phyloP scores from a whole-genome alignment of 352 stramenopile species.

The Pythium phragmiticola region DNA sequence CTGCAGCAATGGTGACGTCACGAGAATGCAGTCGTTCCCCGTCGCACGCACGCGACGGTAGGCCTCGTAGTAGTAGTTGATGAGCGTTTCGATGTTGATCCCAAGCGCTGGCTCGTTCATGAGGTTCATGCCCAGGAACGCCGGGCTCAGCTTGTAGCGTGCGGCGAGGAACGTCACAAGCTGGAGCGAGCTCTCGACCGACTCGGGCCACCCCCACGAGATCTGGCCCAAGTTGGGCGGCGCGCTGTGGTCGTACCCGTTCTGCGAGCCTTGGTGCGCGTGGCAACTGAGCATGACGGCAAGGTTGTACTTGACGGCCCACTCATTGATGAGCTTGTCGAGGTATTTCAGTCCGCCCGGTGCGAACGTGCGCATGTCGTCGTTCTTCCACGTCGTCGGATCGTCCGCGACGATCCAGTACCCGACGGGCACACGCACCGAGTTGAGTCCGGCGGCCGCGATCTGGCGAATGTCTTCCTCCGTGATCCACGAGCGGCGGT shows the following conservation, averaged over 20 bases:
- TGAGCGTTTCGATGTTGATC: slow-evolving; percentile 24
- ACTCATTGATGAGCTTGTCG: slow-evolving; percentile 49
- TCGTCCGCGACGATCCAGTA: slow-evolving; percentile 57
- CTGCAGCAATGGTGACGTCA: slow-evolving; percentile 38
- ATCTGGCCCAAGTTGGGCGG: slow-evolving; percentile 16
- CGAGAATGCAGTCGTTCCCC: slow-evolving; percentile 47
- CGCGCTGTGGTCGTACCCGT: slow-evolving; percentile 51
- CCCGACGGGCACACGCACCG: slow-evolving; percentile 35
- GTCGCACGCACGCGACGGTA: slow-evolving; percentile 43
- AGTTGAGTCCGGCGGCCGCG: slow-evolving; percentile 34
- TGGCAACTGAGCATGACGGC: slow-evolving; percentile 60
- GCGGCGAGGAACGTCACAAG: slow-evolving; percentile 41
- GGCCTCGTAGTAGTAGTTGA: slow-evolving; percentile 41
- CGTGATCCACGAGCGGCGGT: slow-evolving; percentile 59
- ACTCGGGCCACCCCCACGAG: slow-evolving; percentile 34
- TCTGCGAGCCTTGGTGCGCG: slow-evolving; percentile 56
- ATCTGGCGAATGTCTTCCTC: slow-evolving; percentile 48
- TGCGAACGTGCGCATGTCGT: slow-evolving; percentile 23
- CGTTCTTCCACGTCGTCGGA: not conserved
- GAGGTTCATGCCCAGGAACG: slow-evolving; percentile 52
- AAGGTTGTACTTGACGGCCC: slow-evolving; percentile 52
- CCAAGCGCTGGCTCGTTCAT: slow-evolving; percentile 51
- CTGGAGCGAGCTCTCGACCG: slow-evolving; percentile 42
- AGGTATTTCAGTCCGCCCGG: slow-evolving; percentile 40
- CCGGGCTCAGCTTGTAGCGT: slow-evolving; percentile 42